Percentiles rank a stretch among this genome's conserved stretches.
Evolutionary conservation across 495 filamentous ascomycete species (phyloP).

Genomic region (Echria macrotheca): DNA sequence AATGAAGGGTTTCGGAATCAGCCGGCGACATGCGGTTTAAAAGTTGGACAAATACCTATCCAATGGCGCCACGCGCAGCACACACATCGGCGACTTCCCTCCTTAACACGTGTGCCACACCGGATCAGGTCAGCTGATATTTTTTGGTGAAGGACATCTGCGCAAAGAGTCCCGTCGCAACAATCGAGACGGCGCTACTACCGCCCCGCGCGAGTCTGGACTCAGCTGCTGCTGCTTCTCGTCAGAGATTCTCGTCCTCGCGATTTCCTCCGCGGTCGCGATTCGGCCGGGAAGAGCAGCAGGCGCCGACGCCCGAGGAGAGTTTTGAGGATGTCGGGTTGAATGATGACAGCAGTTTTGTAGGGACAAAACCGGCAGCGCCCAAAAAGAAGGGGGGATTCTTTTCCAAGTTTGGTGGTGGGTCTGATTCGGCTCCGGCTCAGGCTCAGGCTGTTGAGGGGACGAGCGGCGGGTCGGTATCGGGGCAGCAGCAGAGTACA

Average conservation of each 20-base stretch:
- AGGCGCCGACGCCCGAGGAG: constrained; percentile 57
- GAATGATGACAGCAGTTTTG: constrained; percentile 56
- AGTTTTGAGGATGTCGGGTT: constrained; percentile 87
- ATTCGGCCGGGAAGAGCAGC: constrained; percentile 45
- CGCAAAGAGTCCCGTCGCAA: constrained; percentile 71
- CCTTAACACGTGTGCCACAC: not conserved
- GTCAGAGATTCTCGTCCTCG: no score
- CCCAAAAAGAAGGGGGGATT: constrained; percentile 72
- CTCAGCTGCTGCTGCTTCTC: no score
- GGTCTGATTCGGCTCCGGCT: constrained; percentile 43
- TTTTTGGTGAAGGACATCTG: constrained; percentile 99
- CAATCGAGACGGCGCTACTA: constrained; percentile 50
- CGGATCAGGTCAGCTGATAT: not conserved
- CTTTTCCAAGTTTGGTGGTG: constrained; percentile 80
- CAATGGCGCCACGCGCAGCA: no score
- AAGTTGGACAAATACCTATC: no score
- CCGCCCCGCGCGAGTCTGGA: constrained; percentile 79
- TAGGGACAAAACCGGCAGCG: no score
- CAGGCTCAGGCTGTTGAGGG: no score
- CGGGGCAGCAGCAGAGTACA: no score
- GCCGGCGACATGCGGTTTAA: no score
- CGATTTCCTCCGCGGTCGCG: constrained; percentile 51
- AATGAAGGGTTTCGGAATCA: no score
- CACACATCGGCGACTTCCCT: no score
- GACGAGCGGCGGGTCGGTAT: no score